Evolutionary conservation across 2,329 filamentous ascomycete genomes (phyloP), one percentile per base, ranked within the genome.

Genomic region (Diaporthe caulivora): DNA sequence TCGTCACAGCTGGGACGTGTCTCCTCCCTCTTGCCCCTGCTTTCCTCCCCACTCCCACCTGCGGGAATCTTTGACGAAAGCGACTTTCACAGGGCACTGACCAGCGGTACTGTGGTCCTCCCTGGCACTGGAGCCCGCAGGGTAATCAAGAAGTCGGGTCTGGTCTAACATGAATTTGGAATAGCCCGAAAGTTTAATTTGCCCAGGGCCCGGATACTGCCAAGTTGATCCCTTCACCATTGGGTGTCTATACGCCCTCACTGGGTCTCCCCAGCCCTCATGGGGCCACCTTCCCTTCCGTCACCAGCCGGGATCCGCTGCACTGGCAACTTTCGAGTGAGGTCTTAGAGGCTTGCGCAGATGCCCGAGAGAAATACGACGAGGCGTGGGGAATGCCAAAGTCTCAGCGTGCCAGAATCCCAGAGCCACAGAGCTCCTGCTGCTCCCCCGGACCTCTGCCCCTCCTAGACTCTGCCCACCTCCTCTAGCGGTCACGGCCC

Each of bases 281-380:
- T 42, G 40, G 53, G 42, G 54, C 44, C 72, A 67, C 44, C 65
- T 64, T 47, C 62, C 62, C 47, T 67, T 53, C 55, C 64, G 55
- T 72, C 42, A 71, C 49, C 49, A 58, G 67, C 70, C 67, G 67
- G 74, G 74, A 75, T 75, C 60, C 71, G 71, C 69, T 62, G 69
- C 68, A 58, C 69, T 62, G 57, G 53, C 68, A 62, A 47, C 69
- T 54, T 62, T 57, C 69, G 55, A 53, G 34, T 54, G 47, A 72
- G 40, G 64, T 53, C 62, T 69, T 17, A 69, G 47, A 64, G 70
- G 51, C 40, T 72, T 65, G 58, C 60, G 70, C 60, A 44, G 62
- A 49, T 53, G 62, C 62, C 62, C 71, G 60, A 72, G 55, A 54
- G 57, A 62, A 62, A 53, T 62, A 31, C 37, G 40, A 60, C 42